phyloP scores from a whole-genome alignment of 192 early-diverging fungal species.

The Gryganskiella cystojenkinii region DNA sequence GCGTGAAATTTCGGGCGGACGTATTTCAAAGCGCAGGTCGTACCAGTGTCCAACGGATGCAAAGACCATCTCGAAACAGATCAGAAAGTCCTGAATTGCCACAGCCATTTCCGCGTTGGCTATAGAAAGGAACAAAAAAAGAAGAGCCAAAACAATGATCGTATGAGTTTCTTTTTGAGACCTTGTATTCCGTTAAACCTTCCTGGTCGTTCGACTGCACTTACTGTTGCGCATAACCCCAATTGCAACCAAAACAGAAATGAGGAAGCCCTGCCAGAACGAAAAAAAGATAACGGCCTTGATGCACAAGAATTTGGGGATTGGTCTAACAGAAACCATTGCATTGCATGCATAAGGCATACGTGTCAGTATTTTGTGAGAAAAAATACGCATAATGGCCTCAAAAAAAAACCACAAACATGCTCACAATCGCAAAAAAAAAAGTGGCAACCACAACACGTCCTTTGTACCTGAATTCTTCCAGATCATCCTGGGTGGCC shows the following conservation, averaged over 20 bases:
- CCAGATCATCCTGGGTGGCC: slow-evolving; percentile 78
- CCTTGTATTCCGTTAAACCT: no score
- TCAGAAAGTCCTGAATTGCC: slow-evolving; percentile 90
- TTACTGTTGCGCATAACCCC: slow-evolving; percentile 81
- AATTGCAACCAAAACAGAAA: slow-evolving; percentile 82
- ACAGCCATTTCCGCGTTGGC: slow-evolving; percentile 58
- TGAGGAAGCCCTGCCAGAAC: slow-evolving; percentile 89
- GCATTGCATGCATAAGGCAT: not conserved
- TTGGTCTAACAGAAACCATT: slow-evolving; percentile 63
- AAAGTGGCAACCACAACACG: no score
- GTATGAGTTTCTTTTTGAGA: no score
- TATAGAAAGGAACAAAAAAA: not conserved
- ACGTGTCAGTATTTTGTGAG: not conserved
- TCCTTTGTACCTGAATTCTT: slow-evolving; percentile 62
- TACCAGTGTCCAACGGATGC: slow-evolving; percentile 85
- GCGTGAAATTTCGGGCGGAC: no score
- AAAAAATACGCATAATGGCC: not conserved
- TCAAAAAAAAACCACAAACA: slow-evolving; percentile 1
- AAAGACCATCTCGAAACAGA: slow-evolving; percentile 91
- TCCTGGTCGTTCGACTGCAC: no score
- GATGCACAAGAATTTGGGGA: slow-evolving; percentile 95
- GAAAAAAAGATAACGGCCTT: slow-evolving; percentile 95
- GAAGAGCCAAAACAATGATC: slow-evolving; percentile 7
- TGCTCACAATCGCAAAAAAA: not conserved
- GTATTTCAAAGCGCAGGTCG: slow-evolving; percentile 33